A percentile compares a stretch with the other conserved stretches of the same genome.
Conservation (phyloP, 2,329 filamentous ascomycete genomes). For the Trichoderma semiorbis region DNA sequence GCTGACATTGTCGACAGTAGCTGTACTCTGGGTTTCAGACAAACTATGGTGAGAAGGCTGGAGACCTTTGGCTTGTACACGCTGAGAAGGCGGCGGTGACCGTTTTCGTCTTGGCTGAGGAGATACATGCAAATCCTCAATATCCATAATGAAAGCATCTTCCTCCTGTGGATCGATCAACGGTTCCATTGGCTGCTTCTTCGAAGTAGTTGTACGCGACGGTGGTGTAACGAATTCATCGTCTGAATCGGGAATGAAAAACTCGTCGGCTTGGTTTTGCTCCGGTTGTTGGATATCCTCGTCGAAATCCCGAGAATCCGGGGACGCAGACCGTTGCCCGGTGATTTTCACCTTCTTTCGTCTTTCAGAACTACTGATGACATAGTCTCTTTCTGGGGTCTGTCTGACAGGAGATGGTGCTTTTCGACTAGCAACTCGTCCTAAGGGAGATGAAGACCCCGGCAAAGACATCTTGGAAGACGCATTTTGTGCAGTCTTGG, state of each 20-base stretch:
- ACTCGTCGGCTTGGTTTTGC: constrained; percentile 26
- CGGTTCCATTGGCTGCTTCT: constrained; percentile 2
- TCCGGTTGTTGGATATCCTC: not conserved
- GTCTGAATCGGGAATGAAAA: constrained; percentile 54
- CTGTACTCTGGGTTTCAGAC: constrained; percentile 5
- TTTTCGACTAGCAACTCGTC: constrained; percentile 10
- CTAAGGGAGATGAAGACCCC: constrained; percentile 14
- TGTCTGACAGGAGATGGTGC: not conserved
- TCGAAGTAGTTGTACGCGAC: constrained; percentile 23
- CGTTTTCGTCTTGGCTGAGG: not conserved
- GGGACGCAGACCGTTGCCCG: not conserved
- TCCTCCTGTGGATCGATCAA: constrained; percentile 10
- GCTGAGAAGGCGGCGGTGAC: not conserved
- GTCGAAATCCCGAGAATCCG: not conserved
- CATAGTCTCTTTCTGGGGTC: constrained; percentile 5
- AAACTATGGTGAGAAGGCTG: not conserved
- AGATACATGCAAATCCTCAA: constrained; percentile 7
- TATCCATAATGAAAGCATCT: constrained; percentile 14
- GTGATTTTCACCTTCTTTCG: constrained; percentile 15
- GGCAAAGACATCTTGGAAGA: not conserved
- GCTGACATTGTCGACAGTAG: constrained; percentile 3
- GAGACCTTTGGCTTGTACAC: not conserved
- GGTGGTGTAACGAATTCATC: constrained; percentile 47
- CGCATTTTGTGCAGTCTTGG: not conserved
- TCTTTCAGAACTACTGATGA: constrained; percentile 4